phyloP scores from a whole-genome alignment of 2,329 filamentous ascomycete species.

The Xylogone sp. region DNA sequence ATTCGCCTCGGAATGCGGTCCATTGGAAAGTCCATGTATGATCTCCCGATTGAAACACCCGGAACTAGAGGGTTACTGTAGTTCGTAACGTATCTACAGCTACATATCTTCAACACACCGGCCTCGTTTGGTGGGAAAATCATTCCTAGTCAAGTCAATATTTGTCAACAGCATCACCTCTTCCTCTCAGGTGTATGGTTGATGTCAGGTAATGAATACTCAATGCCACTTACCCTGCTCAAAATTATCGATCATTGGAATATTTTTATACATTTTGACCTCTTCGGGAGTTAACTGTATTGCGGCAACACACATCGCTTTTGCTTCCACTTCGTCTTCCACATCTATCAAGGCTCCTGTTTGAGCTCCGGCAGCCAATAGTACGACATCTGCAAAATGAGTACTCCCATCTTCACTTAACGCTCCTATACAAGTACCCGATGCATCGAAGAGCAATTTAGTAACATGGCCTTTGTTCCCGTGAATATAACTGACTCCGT shows the following conservation, averaged over 20 bases:
- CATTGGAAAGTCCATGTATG: background rate
- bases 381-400: constrained; percentile 46
- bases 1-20: background rate
- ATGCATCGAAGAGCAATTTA: constrained; percentile 41
- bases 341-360: constrained; percentile 47
- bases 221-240: background rate
- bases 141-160: background rate
- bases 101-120: background rate
- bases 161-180: no score
- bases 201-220: background rate
- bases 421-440: constrained; percentile 44
- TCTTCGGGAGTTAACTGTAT: constrained; percentile 51
- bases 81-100: background rate
- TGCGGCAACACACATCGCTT: constrained; percentile 47
- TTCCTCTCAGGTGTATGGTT: no score
- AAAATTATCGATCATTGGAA: constrained; percentile 1
- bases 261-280: background rate
- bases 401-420: constrained; percentile 39
- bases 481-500: constrained; percentile 38
- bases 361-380: constrained; percentile 53
- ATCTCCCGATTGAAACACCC: no score
- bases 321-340: constrained; percentile 41
- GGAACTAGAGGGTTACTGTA: no score
- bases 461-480: constrained; percentile 31
- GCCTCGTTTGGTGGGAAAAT: background rate